phyloP scores from a whole-genome alignment of 2,329 filamentous ascomycete genomes.

The Plectosphaerella cucumerina region DNA sequence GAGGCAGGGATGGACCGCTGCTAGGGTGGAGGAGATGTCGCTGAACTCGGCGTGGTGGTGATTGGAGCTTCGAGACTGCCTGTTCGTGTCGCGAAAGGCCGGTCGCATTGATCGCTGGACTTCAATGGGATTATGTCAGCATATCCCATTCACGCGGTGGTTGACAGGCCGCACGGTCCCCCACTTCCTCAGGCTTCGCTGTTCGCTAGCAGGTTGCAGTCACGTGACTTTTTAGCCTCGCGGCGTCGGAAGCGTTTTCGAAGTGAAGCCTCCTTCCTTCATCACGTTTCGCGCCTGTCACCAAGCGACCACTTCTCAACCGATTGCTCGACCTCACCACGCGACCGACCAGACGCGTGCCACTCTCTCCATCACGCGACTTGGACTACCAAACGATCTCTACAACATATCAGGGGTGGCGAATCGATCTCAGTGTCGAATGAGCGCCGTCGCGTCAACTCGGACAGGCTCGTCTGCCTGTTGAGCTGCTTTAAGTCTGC shows the following conservation, averaged over 20 bases:
- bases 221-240: slow-evolving; percentile 42
- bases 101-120: too few relatives aligned
- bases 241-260: slow-evolving; percentile 20
- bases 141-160: too few relatives aligned
- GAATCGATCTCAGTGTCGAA: slow-evolving; percentile 25
- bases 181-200: not conserved
- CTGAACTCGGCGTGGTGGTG: too few relatives aligned
- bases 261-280: slow-evolving; percentile 4
- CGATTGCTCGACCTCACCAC: not conserved
- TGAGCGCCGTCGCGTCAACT: slow-evolving; percentile 39
- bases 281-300: not conserved
- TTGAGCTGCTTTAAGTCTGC: slow-evolving; percentile 19
- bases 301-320: not conserved
- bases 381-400: slow-evolving; percentile 3
- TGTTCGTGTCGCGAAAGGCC: not conserved
- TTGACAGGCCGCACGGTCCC: too few relatives aligned
- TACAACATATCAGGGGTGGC: slow-evolving; percentile 9
- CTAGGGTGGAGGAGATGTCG: not conserved
- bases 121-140: too few relatives aligned
- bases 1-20: too few relatives aligned
- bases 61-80: not conserved
- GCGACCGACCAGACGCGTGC: not conserved
- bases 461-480: slow-evolving; percentile 48
- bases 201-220: slow-evolving; percentile 8
- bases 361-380: not conserved